Evolutionary conservation across 2,329 filamentous ascomycete species (phyloP), one percentile per base, ranked within the genome.

Genomic region (Talaromyces pinophilus): DNA sequence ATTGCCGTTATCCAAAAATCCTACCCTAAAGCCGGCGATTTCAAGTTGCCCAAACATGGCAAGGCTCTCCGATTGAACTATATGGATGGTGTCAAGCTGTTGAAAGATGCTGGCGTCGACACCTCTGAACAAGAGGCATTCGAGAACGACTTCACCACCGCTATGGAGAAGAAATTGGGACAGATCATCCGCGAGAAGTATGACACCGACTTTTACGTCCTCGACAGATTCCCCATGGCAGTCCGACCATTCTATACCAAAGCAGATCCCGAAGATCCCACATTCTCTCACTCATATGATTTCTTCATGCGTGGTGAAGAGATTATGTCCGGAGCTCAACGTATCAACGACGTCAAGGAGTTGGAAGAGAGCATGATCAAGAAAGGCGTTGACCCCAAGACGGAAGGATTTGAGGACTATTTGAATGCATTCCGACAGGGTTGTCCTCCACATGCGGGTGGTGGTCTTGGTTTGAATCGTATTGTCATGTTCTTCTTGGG

Each of bases 181-280:
- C 89, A 88, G 30, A 85, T 98, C 59, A 88, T 98, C 71, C 90
- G 92, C 66, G 86, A 92, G 73, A 97, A 97, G 82, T 97, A 90
- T 85, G 87, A 90, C 76, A 95, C 93, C 67, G 95, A 99, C 82
- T 98, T 98, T 82, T 98, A 97, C 82, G 90, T 96, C 25, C 86
- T 99, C 69, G 94, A 98, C 84, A 95, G 98, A 81, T 99, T 97
- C 85, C 95, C 95, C 54, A 88, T 95, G 78, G 84, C 85, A 44
- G 92, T 95, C 22, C 88, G 95, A 35, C 94, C 94, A 5, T 97
- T 97, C 81, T 98, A 97, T 81, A 93, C 94, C 68, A 92, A 94
- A 82, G 88, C 91, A 63, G 91, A 91, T 74, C 86, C 87, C 2
- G 82, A 86, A 52, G 86, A 91, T 72, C 83, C 86, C 64, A 83